A percentile compares a stretch with the other conserved stretches of the same genome.
Evolutionary conservation across 805 yeast genomes (phyloP).

Genomic region (Spathaspora hagerdaliae): DNA sequence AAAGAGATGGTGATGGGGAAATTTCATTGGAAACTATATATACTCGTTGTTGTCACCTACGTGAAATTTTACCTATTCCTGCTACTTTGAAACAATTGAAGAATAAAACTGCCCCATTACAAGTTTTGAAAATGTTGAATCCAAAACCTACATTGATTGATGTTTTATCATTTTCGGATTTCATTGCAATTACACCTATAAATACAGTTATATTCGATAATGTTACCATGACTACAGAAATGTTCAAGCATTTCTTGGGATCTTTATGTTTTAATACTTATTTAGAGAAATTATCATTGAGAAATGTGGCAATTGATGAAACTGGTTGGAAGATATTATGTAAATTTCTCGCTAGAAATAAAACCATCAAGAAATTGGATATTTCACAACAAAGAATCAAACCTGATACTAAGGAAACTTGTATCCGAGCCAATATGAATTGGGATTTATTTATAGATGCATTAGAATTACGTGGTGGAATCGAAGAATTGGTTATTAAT

Average conservation of each 20-base stretch:
- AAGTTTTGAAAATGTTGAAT: slow-evolving; percentile 51
- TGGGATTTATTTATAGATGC: slow-evolving; percentile 48
- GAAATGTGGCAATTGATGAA: slow-evolving; percentile 53
- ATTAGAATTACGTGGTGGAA: slow-evolving; percentile 44
- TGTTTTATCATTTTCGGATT: slow-evolving; percentile 53
- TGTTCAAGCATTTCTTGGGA: slow-evolving; percentile 47
- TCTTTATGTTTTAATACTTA: slow-evolving; percentile 40
- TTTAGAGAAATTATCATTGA: slow-evolving; percentile 48
- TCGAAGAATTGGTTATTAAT: slow-evolving; percentile 55
- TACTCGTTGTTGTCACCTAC: slow-evolving; percentile 86
- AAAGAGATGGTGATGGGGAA: slow-evolving; percentile 12
- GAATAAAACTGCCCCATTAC: slow-evolving; percentile 47
- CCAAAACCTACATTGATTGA: slow-evolving; percentile 59
- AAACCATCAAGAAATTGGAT: slow-evolving; percentile 46
- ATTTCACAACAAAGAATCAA: slow-evolving; percentile 54
- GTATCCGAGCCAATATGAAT: slow-evolving; percentile 45
- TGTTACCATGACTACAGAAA: slow-evolving; percentile 50
- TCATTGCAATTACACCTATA: slow-evolving; percentile 52
- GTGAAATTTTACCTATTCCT: slow-evolving; percentile 90
- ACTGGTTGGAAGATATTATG: slow-evolving; percentile 51
- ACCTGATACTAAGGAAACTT: slow-evolving; percentile 35
- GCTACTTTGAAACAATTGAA: slow-evolving; percentile 69
- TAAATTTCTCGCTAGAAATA: slow-evolving; percentile 42
- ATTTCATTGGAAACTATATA: slow-evolving; percentile 47
- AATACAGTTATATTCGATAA: slow-evolving; percentile 55